Percentiles rank a stretch among this genome's conserved stretches.
These are phyloP conservation scores for Huntiella decipiens DNA, from an alignment of 2,329 filamentous ascomycete genomes.

Conservation along the genomic window DNA sequence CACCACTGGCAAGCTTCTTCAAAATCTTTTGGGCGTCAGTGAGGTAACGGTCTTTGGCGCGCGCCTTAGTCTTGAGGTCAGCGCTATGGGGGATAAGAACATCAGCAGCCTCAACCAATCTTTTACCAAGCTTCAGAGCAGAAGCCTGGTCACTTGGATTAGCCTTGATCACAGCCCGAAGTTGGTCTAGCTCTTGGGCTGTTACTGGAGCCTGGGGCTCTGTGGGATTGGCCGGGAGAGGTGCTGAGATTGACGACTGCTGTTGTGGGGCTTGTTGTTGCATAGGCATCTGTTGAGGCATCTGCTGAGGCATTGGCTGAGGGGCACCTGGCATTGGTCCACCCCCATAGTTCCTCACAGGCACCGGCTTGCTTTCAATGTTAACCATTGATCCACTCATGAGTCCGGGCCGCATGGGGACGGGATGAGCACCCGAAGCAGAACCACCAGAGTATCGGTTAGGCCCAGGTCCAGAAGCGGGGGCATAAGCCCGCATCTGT, in stretches of 20 bases:
- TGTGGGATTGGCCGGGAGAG: conserved; percentile 9
- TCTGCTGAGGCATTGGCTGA: conserved; percentile 12
- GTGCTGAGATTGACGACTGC: conserved; percentile 15
- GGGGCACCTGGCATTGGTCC: conserved; percentile 21
- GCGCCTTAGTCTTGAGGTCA: conserved; percentile 53
- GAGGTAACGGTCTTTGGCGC: conserved; percentile 66
- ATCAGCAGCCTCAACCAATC: conserved; percentile 66
- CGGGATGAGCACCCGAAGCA: conserved; percentile 29
- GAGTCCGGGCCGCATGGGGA: conserved; percentile 42
- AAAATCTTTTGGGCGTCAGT: conserved; percentile 76
- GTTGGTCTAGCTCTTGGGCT: conserved; percentile 52
- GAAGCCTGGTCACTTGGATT: conserved; percentile 55
- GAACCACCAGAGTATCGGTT: conserved; percentile 8
- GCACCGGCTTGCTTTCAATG: conserved; percentile 36
- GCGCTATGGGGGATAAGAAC: conserved; percentile 46
- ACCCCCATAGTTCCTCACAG: conserved; percentile 33
- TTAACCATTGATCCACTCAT: conserved; percentile 39
- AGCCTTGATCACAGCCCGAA: conserved; percentile 49
- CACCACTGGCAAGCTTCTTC: conserved; percentile 57
- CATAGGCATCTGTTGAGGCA: conserved; percentile 14
- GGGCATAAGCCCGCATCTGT: no score
- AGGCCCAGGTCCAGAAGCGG: not conserved
- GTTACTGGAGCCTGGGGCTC: conserved; percentile 43
- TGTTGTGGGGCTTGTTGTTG: conserved; percentile 17
- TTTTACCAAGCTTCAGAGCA: conserved; percentile 60